phyloP scores from a whole-genome alignment of 805 yeast species.

The Candida saitoana region DNA sequence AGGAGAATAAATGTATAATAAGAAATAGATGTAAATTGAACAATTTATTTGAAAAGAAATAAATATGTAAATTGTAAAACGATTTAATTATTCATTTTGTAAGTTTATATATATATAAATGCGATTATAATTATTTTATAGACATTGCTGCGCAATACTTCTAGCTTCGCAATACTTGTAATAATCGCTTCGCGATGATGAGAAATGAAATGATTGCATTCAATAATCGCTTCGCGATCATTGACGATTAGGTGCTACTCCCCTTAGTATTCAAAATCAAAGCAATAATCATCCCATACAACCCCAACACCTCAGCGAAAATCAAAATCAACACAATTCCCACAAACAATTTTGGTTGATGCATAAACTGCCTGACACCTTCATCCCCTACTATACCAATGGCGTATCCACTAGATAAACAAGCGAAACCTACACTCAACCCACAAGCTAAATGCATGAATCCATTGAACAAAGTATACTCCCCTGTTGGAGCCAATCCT shows the following conservation, averaged over 20 bases:
- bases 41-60: too few relatives aligned
- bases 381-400: conserved; percentile 93
- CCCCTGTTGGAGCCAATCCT: conserved; percentile 70
- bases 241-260: conserved; percentile 45
- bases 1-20: too few relatives aligned
- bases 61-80: too few relatives aligned
- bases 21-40: too few relatives aligned
- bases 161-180: too few relatives aligned
- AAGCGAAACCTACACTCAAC: conserved; percentile 90
- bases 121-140: too few relatives aligned
- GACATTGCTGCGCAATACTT: too few relatives aligned
- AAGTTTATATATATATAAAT: too few relatives aligned
- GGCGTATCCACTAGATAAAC: conserved; percentile 95
- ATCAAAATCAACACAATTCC: conserved; percentile 86
- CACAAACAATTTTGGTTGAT: conserved; percentile 82
- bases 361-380: conserved; percentile 85
- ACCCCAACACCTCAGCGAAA: conserved; percentile 87
- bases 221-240: not conserved
- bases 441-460: conserved; percentile 98
- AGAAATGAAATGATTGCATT: too few relatives aligned
- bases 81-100: too few relatives aligned
- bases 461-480: conserved; percentile 89
- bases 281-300: conserved; percentile 93
- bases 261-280: conserved; percentile 89
- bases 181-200: too few relatives aligned